A percentile compares a stretch with the other conserved stretches of the same genome.
Conservation (phyloP, 305 asterid species). For the Fraxinus latifolia region DNA sequence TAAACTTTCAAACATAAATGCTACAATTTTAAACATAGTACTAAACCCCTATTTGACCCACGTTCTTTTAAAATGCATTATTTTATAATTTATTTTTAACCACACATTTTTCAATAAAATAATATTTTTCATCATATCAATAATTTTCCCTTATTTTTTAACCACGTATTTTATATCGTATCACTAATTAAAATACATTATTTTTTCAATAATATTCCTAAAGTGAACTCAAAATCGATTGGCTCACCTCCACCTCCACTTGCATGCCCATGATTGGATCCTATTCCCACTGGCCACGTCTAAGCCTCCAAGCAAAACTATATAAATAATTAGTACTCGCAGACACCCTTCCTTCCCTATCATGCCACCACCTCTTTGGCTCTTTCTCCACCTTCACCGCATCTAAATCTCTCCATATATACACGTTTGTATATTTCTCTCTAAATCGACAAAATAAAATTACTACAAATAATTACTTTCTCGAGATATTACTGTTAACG, state of each 20-base stretch:
- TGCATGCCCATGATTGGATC: conserved; percentile 28
- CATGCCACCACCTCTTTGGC: conserved; percentile 23
- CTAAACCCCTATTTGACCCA: too few species aligned
- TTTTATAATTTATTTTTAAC: too few species aligned
- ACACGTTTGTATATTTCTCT: background rate
- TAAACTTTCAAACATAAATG: too few species aligned
- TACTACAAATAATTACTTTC: background rate
- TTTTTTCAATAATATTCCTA: too few species aligned
- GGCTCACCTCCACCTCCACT: background rate
- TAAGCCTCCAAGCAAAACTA: conserved; percentile 21
- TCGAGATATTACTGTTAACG: conserved; percentile 31
- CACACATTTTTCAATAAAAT: too few species aligned
- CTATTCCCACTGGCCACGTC: conserved; percentile 22
- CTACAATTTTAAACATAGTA: too few species aligned
- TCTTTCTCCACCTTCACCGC: conserved; percentile 39
- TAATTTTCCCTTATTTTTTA: too few species aligned
- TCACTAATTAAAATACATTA: too few species aligned
- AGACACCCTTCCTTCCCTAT: background rate
- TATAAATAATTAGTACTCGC: background rate
- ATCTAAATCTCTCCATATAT: conserved; percentile 21
- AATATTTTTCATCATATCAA: too few species aligned
- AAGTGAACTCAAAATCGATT: too few species aligned
- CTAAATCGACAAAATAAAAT: background rate
- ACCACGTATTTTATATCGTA: too few species aligned
- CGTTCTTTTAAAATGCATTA: too few species aligned